Evolutionary conservation across 768 basidiomycete species (phyloP).

Genomic region (Leucosporidium creatinivorum): DNA sequence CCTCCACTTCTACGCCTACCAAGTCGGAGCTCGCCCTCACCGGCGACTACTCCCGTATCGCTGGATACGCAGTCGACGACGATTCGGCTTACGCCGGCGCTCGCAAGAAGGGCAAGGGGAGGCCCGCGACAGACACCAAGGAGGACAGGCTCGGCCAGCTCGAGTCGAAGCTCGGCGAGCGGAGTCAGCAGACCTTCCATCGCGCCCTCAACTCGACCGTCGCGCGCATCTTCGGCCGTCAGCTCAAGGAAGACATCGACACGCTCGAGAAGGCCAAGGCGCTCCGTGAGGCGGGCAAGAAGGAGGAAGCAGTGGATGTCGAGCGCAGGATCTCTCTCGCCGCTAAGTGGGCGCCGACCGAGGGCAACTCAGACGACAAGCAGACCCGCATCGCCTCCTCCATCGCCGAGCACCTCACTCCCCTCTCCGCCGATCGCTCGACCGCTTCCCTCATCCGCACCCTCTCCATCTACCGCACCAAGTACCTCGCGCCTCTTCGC

Average conservation of each 20-base stretch:
- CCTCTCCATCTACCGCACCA: slow-evolving; percentile 48
- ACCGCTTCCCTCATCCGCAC: neutral
- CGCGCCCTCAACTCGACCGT: slow-evolving; percentile 23
- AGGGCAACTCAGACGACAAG: slow-evolving; percentile 28
- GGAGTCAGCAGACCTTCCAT: neutral
- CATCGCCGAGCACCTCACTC: slow-evolving; percentile 5
- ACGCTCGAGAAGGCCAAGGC: slow-evolving; percentile 22
- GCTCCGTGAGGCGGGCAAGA: neutral
- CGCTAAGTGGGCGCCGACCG: slow-evolving; percentile 36
- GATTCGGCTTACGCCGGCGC: neutral
- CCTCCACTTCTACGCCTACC: neutral
- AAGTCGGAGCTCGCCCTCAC: slow-evolving; percentile 22
- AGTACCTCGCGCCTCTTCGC: slow-evolving; percentile 56
- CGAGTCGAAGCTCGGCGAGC: neutral
- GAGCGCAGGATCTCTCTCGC: slow-evolving; percentile 30
- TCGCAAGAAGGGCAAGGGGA: neutral
- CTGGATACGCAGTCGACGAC: slow-evolving; percentile 18
- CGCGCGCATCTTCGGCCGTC: slow-evolving; percentile 27
- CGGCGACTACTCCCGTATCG: slow-evolving; percentile 29
- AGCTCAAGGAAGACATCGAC: slow-evolving; percentile 30
- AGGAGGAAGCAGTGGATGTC: neutral
- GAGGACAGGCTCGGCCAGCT: neutral
- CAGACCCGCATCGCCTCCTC: neutral
- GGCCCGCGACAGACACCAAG: neutral
- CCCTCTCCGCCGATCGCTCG: neutral